Percentiles rank a stretch among this genome's conserved stretches.
Evolutionary conservation across 352 stramenopile genomes (phyloP).

Genomic region (Phytophthora foliorum): DNA sequence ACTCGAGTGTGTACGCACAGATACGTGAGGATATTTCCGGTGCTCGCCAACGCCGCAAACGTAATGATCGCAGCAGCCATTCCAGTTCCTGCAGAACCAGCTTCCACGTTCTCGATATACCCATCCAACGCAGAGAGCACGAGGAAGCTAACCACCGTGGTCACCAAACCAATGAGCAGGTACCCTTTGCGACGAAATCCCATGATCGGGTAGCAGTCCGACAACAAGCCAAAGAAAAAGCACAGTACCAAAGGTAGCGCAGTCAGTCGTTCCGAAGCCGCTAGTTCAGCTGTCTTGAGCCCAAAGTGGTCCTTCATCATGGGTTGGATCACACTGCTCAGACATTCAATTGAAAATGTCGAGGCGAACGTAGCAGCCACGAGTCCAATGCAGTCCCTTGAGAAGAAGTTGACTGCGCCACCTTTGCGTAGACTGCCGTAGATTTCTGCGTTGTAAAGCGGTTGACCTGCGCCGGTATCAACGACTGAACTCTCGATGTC

Average conservation of each 20-base stretch:
- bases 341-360: constrained; percentile 41
- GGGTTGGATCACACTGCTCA: constrained; percentile 36
- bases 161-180: constrained; percentile 64
- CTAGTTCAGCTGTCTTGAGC: constrained; percentile 28
- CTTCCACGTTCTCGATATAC: constrained; percentile 25
- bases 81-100: constrained; percentile 5
- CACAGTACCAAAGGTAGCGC: constrained; percentile 76
- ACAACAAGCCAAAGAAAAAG: constrained; percentile 85
- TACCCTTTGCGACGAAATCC: constrained; percentile 88
- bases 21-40: constrained; percentile 50
- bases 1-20: constrained; percentile 50
- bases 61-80: constrained; percentile 34
- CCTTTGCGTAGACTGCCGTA: constrained; percentile 61
- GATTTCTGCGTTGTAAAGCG: constrained; percentile 64
- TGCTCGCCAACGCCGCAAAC: constrained; percentile 33
- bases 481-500: constrained; percentile 15
- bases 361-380: constrained; percentile 55
- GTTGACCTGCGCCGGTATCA: constrained; percentile 16
- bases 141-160: constrained; percentile 41
- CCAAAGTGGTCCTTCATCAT: constrained; percentile 45
- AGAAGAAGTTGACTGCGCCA: constrained; percentile 49
- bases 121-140: constrained; percentile 38
- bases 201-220: constrained; percentile 81
- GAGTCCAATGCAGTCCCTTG: constrained; percentile 45
- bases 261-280: constrained; percentile 37